Evolutionary conservation across 306 rosid genomes (phyloP), one percentile per base, ranked within the genome.

Genomic region (Malus sieversii): DNA sequence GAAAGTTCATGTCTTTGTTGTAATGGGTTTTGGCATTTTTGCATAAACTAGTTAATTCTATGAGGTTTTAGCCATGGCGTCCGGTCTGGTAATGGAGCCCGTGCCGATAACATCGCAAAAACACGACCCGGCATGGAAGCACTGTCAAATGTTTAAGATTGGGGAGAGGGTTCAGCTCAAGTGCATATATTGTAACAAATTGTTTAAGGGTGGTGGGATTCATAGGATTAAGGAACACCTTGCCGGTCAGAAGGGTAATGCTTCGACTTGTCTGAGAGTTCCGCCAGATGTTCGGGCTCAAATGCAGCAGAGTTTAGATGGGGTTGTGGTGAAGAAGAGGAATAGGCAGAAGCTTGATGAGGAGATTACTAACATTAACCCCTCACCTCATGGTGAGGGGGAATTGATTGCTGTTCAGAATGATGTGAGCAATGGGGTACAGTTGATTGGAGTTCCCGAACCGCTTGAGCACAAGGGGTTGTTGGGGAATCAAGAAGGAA

Each of bases 121-220:
- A 77, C 97, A 91, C 13, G 98, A 94, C 86, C 97, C 96, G 0
- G 97, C 98, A 6, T 94, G 98, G 97, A 91, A 87, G 77, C 97
- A 94, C 80, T 90, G 91, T 81, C 94, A 91, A 79, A 86, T 94
- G 96, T 94, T 87, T 80, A 91, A 85, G 85, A 86, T 82, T 81
- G 98, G 93, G 87, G 98, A 91, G 15, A 91, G 88, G 82, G 85
- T 88, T 55, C 94, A 90, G 76, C 87, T 94, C 23, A 91, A 91
- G 84, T 94, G 97, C 63, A 79, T 88, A 58, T 91, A 94, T 75
- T 94, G 98, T 85, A 74, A 68, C 70, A 91, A 94, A 76, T 75
- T 94, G 86, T 94, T 94, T 78, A 94, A 88, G 83, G 98, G 98
- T 81, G 98, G 96, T 66, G 98, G 97, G 81, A 94, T 94, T 91